Percentiles rank a stretch among this genome's conserved stretches.
Evolutionary conservation across 1,139 yeast species (phyloP).

Genomic region (Meyerozyma carpophila): DNA sequence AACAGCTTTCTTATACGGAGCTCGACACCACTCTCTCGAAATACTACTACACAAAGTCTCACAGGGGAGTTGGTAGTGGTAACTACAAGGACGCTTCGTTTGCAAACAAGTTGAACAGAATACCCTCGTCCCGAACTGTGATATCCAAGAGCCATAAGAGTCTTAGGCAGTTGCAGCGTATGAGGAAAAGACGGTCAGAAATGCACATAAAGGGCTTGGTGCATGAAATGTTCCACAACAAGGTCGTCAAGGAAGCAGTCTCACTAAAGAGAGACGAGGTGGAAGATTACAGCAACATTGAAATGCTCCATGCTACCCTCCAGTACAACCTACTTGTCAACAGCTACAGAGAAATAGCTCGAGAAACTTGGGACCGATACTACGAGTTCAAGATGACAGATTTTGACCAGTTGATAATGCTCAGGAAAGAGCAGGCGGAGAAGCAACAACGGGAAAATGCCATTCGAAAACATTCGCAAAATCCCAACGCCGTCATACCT

Average conservation of each 20-base stretch:
- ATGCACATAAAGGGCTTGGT: slow-evolving; percentile 31
- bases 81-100: slow-evolving; percentile 43
- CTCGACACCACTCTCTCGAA: slow-evolving; percentile 22
- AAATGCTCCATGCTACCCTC: slow-evolving; percentile 40
- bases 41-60: slow-evolving; percentile 36
- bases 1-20: slow-evolving; percentile 25
- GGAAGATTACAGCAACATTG: slow-evolving; percentile 37
- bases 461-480: slow-evolving; percentile 6
- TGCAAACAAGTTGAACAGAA: slow-evolving; percentile 34
- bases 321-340: slow-evolving; percentile 39
- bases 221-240: slow-evolving; percentile 29
- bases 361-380: slow-evolving; percentile 37
- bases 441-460: slow-evolving; percentile 4
- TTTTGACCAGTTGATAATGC: slow-evolving; percentile 31
- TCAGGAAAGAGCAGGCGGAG: slow-evolving; percentile 13
- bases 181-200: slow-evolving; percentile 7
- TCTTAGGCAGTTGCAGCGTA: slow-evolving; percentile 8
- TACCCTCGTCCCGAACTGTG: slow-evolving; percentile 18
- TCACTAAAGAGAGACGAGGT: slow-evolving; percentile 26
- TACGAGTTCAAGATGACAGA: slow-evolving; percentile 35
- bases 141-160: slow-evolving; percentile 14
- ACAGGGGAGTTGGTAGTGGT: slow-evolving; percentile 45
- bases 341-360: slow-evolving; percentile 36
- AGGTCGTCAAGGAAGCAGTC: slow-evolving; percentile 26
- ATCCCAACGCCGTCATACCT: slow-evolving; percentile 2